A percentile compares a stretch with the other conserved stretches of the same genome.
phyloP scores from a whole-genome alignment of 768 basidiomycete species.

The Leccinellum luteum region DNA sequence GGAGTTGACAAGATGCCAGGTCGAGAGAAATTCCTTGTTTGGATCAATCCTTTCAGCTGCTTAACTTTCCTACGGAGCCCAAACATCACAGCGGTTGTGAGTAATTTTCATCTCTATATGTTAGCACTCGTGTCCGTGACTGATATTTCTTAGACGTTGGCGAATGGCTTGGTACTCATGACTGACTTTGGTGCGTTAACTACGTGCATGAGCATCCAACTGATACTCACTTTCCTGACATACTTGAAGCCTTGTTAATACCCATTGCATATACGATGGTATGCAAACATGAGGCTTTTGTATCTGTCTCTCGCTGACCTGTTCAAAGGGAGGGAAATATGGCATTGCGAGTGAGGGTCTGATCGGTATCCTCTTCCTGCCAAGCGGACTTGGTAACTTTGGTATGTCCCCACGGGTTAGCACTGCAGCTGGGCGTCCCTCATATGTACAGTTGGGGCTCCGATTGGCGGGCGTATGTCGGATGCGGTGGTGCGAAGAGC shows the following conservation, averaged over 20 bases:
- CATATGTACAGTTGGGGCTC: conserved; percentile 50
- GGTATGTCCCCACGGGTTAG: conserved; percentile 7
- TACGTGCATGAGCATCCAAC: too few species aligned
- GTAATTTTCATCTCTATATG: conserved; percentile 31
- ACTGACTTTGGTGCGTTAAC: conserved; percentile 36
- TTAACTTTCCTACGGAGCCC: conserved; percentile 56
- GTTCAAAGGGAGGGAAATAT: conserved; percentile 44
- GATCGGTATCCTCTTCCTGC: conserved; percentile 27
- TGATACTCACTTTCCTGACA: not conserved
- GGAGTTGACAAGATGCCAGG: conserved; percentile 47
- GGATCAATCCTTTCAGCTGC: conserved; percentile 59
- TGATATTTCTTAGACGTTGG: conserved; percentile 38
- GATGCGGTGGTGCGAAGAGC: conserved; percentile 51
- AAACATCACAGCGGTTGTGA: conserved; percentile 52
- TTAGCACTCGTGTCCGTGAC: not conserved
- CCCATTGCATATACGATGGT: conserved; percentile 71
- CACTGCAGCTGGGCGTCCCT: not conserved
- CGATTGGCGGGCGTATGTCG: conserved; percentile 56
- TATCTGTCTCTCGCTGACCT: not conserved
- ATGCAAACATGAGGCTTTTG: conserved; percentile 14
- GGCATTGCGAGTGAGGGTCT: conserved; percentile 20
- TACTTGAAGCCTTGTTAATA: conserved; percentile 41
- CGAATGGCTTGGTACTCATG: conserved; percentile 28
- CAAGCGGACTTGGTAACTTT: conserved; percentile 26
- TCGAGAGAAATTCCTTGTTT: conserved; percentile 32